Evolutionary conservation across 2,329 filamentous ascomycete genomes (phyloP), one percentile per base, ranked within the genome.

Genomic region (Aureobasidium namibiae): DNA sequence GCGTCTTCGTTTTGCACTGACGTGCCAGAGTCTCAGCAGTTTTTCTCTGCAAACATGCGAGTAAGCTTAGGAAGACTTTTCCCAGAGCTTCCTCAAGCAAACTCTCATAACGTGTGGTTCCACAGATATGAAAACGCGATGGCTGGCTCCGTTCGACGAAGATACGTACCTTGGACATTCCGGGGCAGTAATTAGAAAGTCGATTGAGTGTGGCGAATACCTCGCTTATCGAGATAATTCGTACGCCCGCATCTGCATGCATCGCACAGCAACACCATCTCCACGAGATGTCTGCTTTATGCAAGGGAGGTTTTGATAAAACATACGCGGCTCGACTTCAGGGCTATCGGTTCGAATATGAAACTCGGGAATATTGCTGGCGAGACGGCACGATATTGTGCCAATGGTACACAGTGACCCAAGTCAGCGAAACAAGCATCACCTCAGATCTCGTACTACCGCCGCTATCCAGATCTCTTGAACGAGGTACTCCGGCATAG

Each of bases 161-260:
- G 24, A 38, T 54, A 54, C 50, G 50, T 54, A 54, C 50, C 26
- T 54, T 31, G 38, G 36, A 53, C 50, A 54, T 42, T 16, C 50
- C 50, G 50, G 50, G 50, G 50, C 36, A 23, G n/a, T 16, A 42
- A 38, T 54, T 23, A 42, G 26, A 42, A 54, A 21, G 50, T 54
- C 50, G 50, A 54, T 54, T 54, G 50, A 42, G 50, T 54, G 50
- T 54, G 50, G 50, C 50, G 24, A 54, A 41, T 42, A 16, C 50
- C 50, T 54, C 50, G 50, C 50, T 54, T 54, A 54, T 54, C 50
- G 41, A 18, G 38, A 54, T 54, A 42, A 16, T 38, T 42, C 50
- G 26, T 41, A 31, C 50, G 26, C 50, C 38, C n/a, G 36, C 50
- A 54, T 42, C 24, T 33, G 38, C 38, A 52, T 41, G 50, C 24